Base-by-base conservation (phyloP, 192 early-diverging fungal genomes). In the Neocallimastix lanati region DNA sequence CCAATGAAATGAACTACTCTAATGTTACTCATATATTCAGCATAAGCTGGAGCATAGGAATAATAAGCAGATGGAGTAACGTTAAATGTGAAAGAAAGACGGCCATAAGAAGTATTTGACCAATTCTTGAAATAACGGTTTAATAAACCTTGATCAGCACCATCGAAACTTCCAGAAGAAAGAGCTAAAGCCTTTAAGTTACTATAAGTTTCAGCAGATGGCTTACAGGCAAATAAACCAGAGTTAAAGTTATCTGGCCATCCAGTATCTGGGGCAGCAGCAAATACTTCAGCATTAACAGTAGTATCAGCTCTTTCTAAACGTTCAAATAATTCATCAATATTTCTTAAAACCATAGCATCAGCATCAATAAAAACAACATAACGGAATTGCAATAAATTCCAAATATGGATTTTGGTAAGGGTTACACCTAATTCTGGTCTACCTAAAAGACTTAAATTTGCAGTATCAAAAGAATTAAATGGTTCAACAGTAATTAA, bases 181-280 rank as follows among this genome's bases (percentile, higher is more conserved):
- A 67, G 50, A 67, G 50, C 50, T n/a, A 67, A 67, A n/a, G 50
- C 50, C 50, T 67, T 67, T 67, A 67, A 67, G 9, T 67, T 67
- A 16, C 25, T 9, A 67, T 67, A 67, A 16, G 50, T 67, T 67
- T 67, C 50, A n/a, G n/a, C 25, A 67, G 50, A 67, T 28, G 95
- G 93, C 76, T 86, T 83, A 25, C 86, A 85, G 50, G 93, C 92
- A 88, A 98, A 93, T 2, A 98, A 94, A 11, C 96, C 96, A 76
- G 96, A 96, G 83, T 98, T 98, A 86, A 98, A 98, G 25, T 67
- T 67, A 82, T 98, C 96, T 0, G 96, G 96, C 96, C 96, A 98
- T 1, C 96, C 96, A 28, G 93, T 93, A 78, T 98, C 96, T 12
- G 95, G 93, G 6, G 94, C 89, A 12, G 96, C 95, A 5, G 94